These are phyloP conservation scores for Sporodiniella umbellata DNA, from an alignment of 371 early-diverging fungal species.

Conservation along the genomic window DNA sequence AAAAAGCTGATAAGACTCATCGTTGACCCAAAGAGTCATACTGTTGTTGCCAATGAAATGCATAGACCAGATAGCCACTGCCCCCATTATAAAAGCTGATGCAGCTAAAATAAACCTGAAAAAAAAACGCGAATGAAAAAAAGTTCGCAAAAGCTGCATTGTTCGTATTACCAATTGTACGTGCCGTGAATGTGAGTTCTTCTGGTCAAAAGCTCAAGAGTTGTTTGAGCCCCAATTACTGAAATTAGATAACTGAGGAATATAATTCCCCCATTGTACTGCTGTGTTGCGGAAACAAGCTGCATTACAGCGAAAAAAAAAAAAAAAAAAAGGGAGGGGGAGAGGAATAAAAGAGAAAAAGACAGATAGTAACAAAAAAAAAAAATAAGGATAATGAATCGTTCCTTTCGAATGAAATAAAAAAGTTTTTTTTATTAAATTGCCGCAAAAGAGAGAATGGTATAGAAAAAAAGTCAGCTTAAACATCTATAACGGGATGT, in stretches of 20 bases:
- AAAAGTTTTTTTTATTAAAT: background rate
- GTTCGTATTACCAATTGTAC: slow-evolving; percentile 28
- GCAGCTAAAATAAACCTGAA: slow-evolving; percentile 39
- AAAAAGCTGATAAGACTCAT: slow-evolving; percentile 27
- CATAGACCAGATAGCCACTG: slow-evolving; percentile 48
- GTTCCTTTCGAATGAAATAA: background rate
- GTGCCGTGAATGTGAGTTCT: slow-evolving; percentile 27
- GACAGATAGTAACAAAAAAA: background rate
- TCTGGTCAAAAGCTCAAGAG: slow-evolving; percentile 25
- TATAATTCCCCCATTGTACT: slow-evolving; percentile 24
- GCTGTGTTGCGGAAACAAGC: slow-evolving; percentile 1
- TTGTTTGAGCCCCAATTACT: slow-evolving; percentile 27
- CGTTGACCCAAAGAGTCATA: slow-evolving; percentile 11
- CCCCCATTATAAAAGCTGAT: slow-evolving; percentile 41
- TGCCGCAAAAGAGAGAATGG: background rate
- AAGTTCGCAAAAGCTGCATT: background rate
- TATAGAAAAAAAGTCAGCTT: background rate
- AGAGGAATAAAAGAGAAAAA: background rate
- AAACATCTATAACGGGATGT: no score
- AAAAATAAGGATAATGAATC: background rate
- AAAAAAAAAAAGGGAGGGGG: background rate
- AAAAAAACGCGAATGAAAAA: background rate
- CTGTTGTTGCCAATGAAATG: slow-evolving; percentile 52
- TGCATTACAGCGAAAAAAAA: slow-evolving; percentile 15
- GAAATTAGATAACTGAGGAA: slow-evolving; percentile 26